Evolutionary conservation across 2,329 filamentous ascomycete species (phyloP).

Genomic region (Hypoxylon sp.): DNA sequence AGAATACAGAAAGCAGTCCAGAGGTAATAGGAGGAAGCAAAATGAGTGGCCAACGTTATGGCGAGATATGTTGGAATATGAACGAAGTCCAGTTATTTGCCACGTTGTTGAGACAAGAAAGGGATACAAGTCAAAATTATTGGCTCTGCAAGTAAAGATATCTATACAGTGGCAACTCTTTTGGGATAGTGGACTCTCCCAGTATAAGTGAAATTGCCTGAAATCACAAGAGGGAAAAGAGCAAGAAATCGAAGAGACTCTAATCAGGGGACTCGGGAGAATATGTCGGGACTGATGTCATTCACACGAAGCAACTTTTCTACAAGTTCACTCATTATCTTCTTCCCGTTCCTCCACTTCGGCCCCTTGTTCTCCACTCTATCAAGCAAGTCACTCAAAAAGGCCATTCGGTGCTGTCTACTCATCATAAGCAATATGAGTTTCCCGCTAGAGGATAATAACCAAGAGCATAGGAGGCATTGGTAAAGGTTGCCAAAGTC

Average conservation of each 20-base stretch:
- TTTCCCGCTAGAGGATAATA: conserved; percentile 28
- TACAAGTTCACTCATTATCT: conserved; percentile 41
- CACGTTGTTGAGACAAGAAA: conserved; percentile 15
- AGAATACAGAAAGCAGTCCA: conserved; percentile 39
- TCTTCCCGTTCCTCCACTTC: conserved; percentile 48
- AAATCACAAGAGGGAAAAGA: conserved; percentile 9
- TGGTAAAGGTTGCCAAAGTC: conserved; percentile 21
- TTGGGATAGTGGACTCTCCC: background rate
- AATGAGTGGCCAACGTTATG: conserved; percentile 25
- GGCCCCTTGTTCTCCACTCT: conserved; percentile 47
- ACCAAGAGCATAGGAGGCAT: conserved; percentile 15
- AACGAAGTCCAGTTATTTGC: conserved; percentile 19
- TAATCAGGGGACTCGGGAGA: conserved; percentile 25
- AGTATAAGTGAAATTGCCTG: conserved; percentile 23
- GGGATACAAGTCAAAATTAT: conserved; percentile 6
- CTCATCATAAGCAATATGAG: conserved; percentile 33
- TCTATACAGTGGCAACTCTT: conserved; percentile 10
- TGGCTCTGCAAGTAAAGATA: conserved; percentile 7
- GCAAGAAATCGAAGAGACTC: conserved; percentile 30
- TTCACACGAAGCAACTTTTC: conserved; percentile 29
- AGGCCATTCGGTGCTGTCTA: conserved; percentile 37
- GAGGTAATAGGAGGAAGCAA: conserved; percentile 6
- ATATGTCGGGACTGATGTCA: conserved; percentile 44
- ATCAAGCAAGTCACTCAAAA: conserved; percentile 50
- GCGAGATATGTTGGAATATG: conserved; percentile 16